Percentiles rank a stretch among this genome's conserved stretches.
Conservation (phyloP, 192 early-diverging fungal genomes). For the Entophlyctis luteolus region DNA sequence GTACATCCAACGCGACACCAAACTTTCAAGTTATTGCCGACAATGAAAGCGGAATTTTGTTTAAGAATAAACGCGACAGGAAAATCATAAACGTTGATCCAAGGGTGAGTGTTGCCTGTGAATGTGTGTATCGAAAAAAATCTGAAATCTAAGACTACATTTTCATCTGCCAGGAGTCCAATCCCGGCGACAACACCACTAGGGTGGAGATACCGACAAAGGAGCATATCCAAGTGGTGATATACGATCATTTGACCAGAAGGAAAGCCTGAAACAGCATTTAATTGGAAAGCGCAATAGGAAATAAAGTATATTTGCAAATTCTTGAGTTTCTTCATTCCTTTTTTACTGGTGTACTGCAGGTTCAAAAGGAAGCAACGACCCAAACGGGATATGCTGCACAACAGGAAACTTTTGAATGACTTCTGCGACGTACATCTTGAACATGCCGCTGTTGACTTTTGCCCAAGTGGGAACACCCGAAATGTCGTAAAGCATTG, state of each 20-base stretch:
- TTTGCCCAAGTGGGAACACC: slow-evolving; percentile 69
- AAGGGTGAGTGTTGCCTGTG: slow-evolving; percentile 27
- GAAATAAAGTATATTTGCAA: no score
- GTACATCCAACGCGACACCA: slow-evolving; percentile 59
- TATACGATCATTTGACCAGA: slow-evolving; percentile 62
- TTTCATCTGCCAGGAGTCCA: slow-evolving; percentile 34
- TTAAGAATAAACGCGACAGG: slow-evolving; percentile 62
- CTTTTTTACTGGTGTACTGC: no score
- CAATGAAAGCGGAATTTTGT: slow-evolving; percentile 61
- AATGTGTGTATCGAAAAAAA: neutral
- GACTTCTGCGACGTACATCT: slow-evolving; percentile 74
- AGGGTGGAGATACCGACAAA: slow-evolving; percentile 45
- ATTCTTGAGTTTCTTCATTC: no score
- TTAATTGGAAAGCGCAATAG: neutral
- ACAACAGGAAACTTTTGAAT: slow-evolving; percentile 72
- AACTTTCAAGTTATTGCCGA: slow-evolving; percentile 68
- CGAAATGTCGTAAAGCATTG: slow-evolving; percentile 73
- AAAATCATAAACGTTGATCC: slow-evolving; percentile 69
- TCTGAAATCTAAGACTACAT: neutral
- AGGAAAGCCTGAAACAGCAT: slow-evolving; percentile 46
- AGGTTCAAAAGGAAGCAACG: slow-evolving; percentile 51
- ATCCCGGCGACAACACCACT: slow-evolving; percentile 61
- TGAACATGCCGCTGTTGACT: slow-evolving; percentile 68
- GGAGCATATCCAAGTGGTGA: slow-evolving; percentile 63
- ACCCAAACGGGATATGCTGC: slow-evolving; percentile 76